These are phyloP conservation scores for Solanum hybrid DNA, from an alignment of 305 asterid genomes.

Conservation along the genomic window DNA sequence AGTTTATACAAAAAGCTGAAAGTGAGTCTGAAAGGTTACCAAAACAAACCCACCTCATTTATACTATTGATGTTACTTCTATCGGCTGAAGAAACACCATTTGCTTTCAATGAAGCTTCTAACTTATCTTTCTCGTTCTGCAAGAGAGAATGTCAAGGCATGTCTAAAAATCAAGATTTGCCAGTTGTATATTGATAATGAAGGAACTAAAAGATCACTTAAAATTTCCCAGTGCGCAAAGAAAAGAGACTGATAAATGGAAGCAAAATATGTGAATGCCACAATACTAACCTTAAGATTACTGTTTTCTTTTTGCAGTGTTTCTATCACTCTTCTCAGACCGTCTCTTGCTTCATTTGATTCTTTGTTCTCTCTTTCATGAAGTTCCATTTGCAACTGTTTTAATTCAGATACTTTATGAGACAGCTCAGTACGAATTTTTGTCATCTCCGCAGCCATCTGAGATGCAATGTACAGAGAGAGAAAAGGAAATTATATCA, in stretches of 20 bases:
- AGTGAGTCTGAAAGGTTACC: neutral
- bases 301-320: slow-evolving; percentile 65
- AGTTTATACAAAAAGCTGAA: neutral
- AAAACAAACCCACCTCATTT: slow-evolving; percentile 39
- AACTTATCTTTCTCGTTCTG: slow-evolving; percentile 71
- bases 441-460: slow-evolving; percentile 51
- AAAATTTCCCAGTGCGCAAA: neutral
- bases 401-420: slow-evolving; percentile 54
- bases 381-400: slow-evolving; percentile 56
- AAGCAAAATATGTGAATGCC: neutral
- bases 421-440: slow-evolving; percentile 47
- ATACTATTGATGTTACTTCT: slow-evolving; percentile 20
- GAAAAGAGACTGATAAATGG: neutral
- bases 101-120: slow-evolving; percentile 53
- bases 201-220: neutral
- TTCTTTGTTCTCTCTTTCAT: slow-evolving; percentile 38
- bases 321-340: slow-evolving; percentile 39
- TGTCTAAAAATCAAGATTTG: slow-evolving; percentile 16
- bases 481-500: neutral
- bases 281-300: slow-evolving; percentile 48
- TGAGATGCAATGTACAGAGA: slow-evolving; percentile 19
- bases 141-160: slow-evolving; percentile 15
- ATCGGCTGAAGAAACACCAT: slow-evolving; percentile 28
- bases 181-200: slow-evolving; percentile 1
- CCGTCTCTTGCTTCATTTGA: slow-evolving; percentile 30